phyloP scores from a whole-genome alignment of 164 flowering plant species.

The Sedum album region DNA sequence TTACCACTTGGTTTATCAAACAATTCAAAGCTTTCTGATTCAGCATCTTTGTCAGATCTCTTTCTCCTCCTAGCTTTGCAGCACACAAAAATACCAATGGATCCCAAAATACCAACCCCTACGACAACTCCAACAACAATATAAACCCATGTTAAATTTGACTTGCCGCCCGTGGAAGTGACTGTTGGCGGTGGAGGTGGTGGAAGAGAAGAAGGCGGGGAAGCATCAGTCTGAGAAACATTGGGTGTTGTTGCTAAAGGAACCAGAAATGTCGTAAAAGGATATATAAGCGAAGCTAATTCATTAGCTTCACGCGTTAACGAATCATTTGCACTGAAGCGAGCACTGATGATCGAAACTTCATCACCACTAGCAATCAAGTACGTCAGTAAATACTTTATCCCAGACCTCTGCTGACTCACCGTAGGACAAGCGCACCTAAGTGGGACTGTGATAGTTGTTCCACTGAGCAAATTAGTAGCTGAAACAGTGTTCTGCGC shows the following conservation, averaged over 20 bases:
- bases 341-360: slow-evolving; percentile 21
- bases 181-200: slow-evolving; percentile 10
- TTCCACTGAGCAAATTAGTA: slow-evolving; percentile 16
- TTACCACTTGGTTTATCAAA: neutral
- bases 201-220: slow-evolving; percentile 16
- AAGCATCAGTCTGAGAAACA: slow-evolving; percentile 16
- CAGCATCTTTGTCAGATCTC: slow-evolving; percentile 9
- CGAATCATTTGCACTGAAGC: slow-evolving; percentile 27
- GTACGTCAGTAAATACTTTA: slow-evolving; percentile 40
- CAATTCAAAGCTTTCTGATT: neutral
- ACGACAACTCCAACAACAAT: slow-evolving; percentile 52
- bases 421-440: slow-evolving; percentile 63
- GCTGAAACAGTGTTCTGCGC: slow-evolving; percentile 25
- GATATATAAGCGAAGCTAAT: slow-evolving; percentile 23
- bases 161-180: neutral
- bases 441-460: slow-evolving; percentile 36
- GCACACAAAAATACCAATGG: slow-evolving; percentile 20
- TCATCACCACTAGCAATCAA: slow-evolving; percentile 24
- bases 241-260: slow-evolving; percentile 31
- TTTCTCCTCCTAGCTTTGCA: slow-evolving; percentile 1
- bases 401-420: slow-evolving; percentile 32
- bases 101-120: slow-evolving; percentile 22
- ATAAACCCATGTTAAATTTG: slow-evolving; percentile 38
- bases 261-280: slow-evolving; percentile 43
- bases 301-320: slow-evolving; percentile 38